phyloP scores from a whole-genome alignment of 306 rosid species.

The Acacia confusa region DNA sequence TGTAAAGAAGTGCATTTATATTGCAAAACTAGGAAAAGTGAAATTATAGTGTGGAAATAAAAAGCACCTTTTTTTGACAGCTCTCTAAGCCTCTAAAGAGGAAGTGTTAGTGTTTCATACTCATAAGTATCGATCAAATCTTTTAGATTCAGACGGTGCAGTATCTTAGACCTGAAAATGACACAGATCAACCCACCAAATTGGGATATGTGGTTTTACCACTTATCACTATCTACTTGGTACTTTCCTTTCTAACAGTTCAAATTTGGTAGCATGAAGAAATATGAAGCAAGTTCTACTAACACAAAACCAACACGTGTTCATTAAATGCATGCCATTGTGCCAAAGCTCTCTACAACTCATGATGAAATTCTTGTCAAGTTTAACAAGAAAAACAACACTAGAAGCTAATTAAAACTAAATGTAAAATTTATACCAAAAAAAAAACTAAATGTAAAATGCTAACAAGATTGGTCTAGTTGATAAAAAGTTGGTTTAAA shows the following conservation, averaged over 20 bases:
- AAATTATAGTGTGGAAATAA: constrained; percentile 15
- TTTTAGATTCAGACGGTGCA: constrained; percentile 9
- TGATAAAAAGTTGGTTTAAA: no score
- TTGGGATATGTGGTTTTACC: neutral
- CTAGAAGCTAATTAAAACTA: neutral
- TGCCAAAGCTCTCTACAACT: neutral
- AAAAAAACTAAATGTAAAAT: no score
- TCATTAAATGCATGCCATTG: neutral
- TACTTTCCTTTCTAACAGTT: neutral
- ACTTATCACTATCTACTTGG: neutral
- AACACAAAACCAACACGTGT: neutral
- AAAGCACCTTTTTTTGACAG: neutral
- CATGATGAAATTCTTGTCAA: neutral
- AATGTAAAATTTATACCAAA: no score
- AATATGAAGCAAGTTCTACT: neutral
- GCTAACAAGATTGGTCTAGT: no score
- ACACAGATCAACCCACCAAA: neutral
- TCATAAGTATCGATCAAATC: neutral
- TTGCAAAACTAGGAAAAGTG: neutral
- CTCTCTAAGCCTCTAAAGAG: neutral
- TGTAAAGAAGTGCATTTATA: neutral
- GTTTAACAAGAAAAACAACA: neutral
- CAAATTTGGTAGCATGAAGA: neutral
- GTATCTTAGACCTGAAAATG: neutral
- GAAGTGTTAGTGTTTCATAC: neutral